Base-by-base conservation (phyloP, 2,329 filamentous ascomycete genomes). In the Curvularia lunata region DNA sequence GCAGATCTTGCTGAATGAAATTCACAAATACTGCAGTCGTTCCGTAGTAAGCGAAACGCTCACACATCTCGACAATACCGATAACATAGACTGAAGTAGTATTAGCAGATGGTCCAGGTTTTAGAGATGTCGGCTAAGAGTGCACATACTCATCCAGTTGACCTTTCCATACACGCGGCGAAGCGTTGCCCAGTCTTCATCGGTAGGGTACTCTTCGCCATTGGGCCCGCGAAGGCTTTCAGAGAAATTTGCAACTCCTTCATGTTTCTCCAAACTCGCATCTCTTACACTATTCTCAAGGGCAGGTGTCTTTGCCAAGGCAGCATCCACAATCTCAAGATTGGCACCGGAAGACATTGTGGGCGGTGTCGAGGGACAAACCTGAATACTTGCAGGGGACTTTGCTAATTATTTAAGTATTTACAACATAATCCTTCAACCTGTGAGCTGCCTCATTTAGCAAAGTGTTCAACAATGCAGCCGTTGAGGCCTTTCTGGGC, bases 1-100 rank as follows among this genome's bases (percentile, higher is more conserved):
- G 81, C 75, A 70, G 80, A 40, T 80, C 78, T 61, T 85, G 79
- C 48, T 72, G 69, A 18, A 75, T 73, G 60, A 75, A 68, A 46
- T 75, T 75, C 49, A 72, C 67, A 34, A 74, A 56, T 1, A 56
- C 54, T 3, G 54, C 54, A 5, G 67, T 72, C 19, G 71, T 74
- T 19, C 71, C 72, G 53, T 74, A 72, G 48, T 72, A 72, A 7
- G 72, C 67, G 10, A 75, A 67, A 18, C 68, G 63, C 55, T 75
- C 72, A 40, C 64, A 65, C 54, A 73, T 67, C 32, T 74, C 72
- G 25, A 75, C 64, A 37, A 74, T 58, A 16, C 66, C 71, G 45
- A 74, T 68, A 27, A 72, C 56, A 46, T 69, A 74, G 2, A 69
- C 54, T 56, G 8, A 30, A 18, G n/a, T 25, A 12, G 27, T 1